phyloP scores from a whole-genome alignment of 2,329 filamentous ascomycete species.

The Drechslerella coelobrocha region DNA sequence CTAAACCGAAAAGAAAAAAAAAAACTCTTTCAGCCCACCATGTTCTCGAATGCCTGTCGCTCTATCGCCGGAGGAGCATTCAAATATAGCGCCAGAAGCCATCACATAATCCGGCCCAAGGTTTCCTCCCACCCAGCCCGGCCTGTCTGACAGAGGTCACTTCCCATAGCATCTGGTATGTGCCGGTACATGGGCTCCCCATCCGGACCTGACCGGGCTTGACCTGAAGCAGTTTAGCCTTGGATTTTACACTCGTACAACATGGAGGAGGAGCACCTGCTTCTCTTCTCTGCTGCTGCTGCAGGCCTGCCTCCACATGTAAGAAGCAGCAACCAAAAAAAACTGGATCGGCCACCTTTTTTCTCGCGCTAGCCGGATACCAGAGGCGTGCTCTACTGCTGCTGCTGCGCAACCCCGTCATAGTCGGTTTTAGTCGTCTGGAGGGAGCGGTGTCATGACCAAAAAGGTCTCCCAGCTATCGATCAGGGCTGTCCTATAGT shows the following conservation, averaged over 20 bases:
- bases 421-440: slow-evolving; percentile 9
- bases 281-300: slow-evolving; percentile 19
- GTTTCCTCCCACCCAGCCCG: slow-evolving; percentile 34
- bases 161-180: slow-evolving; percentile 39
- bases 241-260: slow-evolving; percentile 39
- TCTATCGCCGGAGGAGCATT: slow-evolving; percentile 42
- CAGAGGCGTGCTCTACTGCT: slow-evolving; percentile 11
- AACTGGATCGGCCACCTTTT: slow-evolving; percentile 49
- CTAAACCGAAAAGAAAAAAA: slow-evolving; percentile 21
- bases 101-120: slow-evolving; percentile 51
- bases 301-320: not conserved
- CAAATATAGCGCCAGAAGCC: slow-evolving; percentile 49
- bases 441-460: not conserved
- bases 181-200: slow-evolving; percentile 35
- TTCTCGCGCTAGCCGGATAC: slow-evolving; percentile 40
- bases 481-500: not conserved
- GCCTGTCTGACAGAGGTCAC: slow-evolving; percentile 24
- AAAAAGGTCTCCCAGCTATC: not conserved
- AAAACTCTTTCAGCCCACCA: slow-evolving; percentile 44
- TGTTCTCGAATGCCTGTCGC: slow-evolving; percentile 49
- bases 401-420: slow-evolving; percentile 48
- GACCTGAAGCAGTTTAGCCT: slow-evolving; percentile 45
- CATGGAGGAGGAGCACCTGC: slow-evolving; percentile 50
- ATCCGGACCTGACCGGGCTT: slow-evolving; percentile 45
- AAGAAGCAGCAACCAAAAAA: slow-evolving; percentile 21